Percentiles rank a stretch among this genome's conserved stretches.
Conservation (phyloP, 2,329 filamentous ascomycete genomes). For the Corynespora cassiicola region DNA sequence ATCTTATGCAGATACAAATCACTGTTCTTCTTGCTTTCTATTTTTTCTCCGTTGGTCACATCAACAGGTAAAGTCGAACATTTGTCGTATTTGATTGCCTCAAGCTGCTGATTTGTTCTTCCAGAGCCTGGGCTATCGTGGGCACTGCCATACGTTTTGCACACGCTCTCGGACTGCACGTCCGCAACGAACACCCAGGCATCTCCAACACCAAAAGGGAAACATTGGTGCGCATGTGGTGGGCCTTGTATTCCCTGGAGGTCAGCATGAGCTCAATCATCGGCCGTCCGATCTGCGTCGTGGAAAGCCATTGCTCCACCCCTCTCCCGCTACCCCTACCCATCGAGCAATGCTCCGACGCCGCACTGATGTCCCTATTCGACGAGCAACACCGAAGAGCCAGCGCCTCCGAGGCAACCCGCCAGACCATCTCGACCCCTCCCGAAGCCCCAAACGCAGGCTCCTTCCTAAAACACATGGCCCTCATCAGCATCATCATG, state of each 20-base stretch:
- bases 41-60: conserved; percentile 35
- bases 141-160: conserved; percentile 46
- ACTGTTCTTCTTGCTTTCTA: conserved; percentile 31
- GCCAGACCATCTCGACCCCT: conserved; percentile 1
- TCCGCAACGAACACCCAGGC: conserved; percentile 41
- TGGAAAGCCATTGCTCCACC: conserved; percentile 41
- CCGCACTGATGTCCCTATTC: not conserved
- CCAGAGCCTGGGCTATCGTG: conserved; percentile 42
- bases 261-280: conserved; percentile 45
- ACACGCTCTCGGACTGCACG: conserved; percentile 45
- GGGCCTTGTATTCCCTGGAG: conserved; percentile 47
- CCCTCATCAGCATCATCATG: conserved; percentile 33
- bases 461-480: not conserved
- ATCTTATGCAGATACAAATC: conserved; percentile 47
- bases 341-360: conserved; percentile 1
- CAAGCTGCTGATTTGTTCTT: conserved; percentile 34
- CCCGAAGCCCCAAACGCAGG: not conserved
- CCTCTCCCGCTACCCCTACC: conserved; percentile 31
- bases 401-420: conserved; percentile 1
- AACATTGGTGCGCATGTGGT: conserved; percentile 46
- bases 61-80: conserved; percentile 34
- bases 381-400: not conserved
- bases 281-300: conserved; percentile 46
- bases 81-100: conserved; percentile 21
- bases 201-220: conserved; percentile 35